Evolutionary conservation across 2,329 filamentous ascomycete species (phyloP).

Genomic region (Pseudocercospora ulei): DNA sequence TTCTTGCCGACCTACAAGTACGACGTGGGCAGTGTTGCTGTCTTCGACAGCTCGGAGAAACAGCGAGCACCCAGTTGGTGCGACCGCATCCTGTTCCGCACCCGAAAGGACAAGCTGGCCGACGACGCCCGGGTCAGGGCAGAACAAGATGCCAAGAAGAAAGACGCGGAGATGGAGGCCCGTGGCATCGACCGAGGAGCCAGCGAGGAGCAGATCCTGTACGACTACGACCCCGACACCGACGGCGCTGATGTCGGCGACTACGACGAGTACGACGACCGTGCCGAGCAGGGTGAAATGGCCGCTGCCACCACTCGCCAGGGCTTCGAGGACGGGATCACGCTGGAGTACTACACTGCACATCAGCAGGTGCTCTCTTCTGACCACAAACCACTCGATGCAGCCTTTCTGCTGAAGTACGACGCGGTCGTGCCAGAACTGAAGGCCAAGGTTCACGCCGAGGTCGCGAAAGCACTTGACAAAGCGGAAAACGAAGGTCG

Average conservation of each 20-base stretch:
- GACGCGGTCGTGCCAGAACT: constrained; percentile 77
- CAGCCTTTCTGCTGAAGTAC: constrained; percentile 73
- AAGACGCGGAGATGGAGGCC: constrained; percentile 76
- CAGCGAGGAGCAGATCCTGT: constrained; percentile 73
- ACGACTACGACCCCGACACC: constrained; percentile 78
- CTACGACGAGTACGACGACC: constrained; percentile 45
- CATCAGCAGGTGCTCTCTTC: constrained; percentile 86
- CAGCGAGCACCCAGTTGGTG: constrained; percentile 90
- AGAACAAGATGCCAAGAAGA: constrained; percentile 56
- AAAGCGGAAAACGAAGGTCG: constrained; percentile 83
- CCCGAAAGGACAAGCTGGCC: constrained; percentile 55
- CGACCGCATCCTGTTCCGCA: constrained; percentile 82
- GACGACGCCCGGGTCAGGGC: constrained; percentile 57
- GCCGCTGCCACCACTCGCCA: constrained; percentile 50
- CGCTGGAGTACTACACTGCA: constrained; percentile 64
- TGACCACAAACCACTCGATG: constrained; percentile 85
- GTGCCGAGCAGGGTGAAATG: constrained; percentile 41
- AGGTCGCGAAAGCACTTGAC: constrained; percentile 80
- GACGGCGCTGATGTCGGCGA: constrained; percentile 53
- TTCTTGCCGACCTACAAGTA: constrained; percentile 98
- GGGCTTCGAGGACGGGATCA: constrained; percentile 48
- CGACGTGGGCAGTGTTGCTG: constrained; percentile 80
- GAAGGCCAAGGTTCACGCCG: constrained; percentile 72
- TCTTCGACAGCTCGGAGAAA: constrained; percentile 95
- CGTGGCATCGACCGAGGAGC: constrained; percentile 62